Conservation (phyloP, 371 early-diverging fungal species). For the Mortierella sp. region DNA sequence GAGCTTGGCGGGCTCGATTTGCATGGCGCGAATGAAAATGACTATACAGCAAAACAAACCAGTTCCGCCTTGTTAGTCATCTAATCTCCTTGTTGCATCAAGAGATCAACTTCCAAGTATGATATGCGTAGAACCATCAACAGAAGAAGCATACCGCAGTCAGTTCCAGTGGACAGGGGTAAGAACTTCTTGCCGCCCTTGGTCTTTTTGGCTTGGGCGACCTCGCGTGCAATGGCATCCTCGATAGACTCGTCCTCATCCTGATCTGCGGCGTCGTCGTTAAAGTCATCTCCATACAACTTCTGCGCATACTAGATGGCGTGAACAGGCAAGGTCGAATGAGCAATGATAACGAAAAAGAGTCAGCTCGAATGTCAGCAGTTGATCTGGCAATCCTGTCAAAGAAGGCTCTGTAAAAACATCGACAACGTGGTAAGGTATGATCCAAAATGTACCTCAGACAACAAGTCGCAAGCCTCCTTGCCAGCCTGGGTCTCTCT, state of each 20-base stretch:
- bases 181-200: constrained; percentile 64
- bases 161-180: constrained; percentile 69
- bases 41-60: constrained; percentile 46
- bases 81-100: not conserved
- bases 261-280: constrained; percentile 48
- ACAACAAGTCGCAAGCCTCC: constrained; percentile 72
- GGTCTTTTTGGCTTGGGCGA: constrained; percentile 69
- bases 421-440: not conserved
- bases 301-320: constrained; percentile 65
- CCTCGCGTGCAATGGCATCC: constrained; percentile 77
- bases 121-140: not conserved
- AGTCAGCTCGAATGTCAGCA: not conserved
- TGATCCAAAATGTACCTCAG: constrained; percentile 58
- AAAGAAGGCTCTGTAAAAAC: not conserved
- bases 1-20: constrained; percentile 74
- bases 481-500: constrained; percentile 70
- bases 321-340: not conserved
- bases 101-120: not conserved
- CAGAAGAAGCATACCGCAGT: constrained; percentile 64
- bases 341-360: not conserved
- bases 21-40: constrained; percentile 65
- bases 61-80: not conserved
- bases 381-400: not conserved
- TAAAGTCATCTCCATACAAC: constrained; percentile 60
- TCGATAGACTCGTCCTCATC: constrained; percentile 71